Evolutionary conservation across 1,284 basidiomycete species (phyloP).

Genomic region (Pseudomicrostroma phylloplanum): DNA sequence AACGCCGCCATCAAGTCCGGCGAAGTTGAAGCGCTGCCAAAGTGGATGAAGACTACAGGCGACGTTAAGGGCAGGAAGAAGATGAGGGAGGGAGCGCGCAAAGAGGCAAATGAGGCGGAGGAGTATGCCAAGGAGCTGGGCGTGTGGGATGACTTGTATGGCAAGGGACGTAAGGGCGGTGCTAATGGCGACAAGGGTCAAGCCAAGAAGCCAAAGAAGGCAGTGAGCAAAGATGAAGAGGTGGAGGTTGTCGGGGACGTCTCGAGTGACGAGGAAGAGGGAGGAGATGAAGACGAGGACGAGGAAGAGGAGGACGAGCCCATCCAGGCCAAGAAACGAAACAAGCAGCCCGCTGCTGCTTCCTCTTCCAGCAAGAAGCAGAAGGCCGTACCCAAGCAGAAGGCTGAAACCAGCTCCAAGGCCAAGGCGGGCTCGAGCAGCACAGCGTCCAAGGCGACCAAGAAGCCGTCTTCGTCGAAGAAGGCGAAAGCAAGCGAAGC

Average conservation of each 20-base stretch:
- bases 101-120: conserved; percentile 29
- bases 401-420: background rate
- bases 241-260: conserved; percentile 12
- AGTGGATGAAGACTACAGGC: conserved; percentile 24
- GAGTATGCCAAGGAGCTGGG: conserved; percentile 43
- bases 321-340: conserved; percentile 3
- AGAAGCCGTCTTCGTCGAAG: background rate
- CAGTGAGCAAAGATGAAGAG: conserved; percentile 12
- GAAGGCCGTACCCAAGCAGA: background rate
- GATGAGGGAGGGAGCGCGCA: conserved; percentile 22
- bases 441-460: background rate
- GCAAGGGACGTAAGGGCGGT: conserved; percentile 17
- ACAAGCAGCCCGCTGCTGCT: background rate
- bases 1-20: conserved; percentile 27
- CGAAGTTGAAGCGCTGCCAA: conserved; percentile 20
- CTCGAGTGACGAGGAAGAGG: conserved; percentile 7
- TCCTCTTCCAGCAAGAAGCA: background rate
- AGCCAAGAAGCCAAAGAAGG: conserved; percentile 15
- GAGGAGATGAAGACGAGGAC: background rate
- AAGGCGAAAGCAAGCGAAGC: background rate
- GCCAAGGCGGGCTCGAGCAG: background rate
- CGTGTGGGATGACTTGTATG: conserved; percentile 48
- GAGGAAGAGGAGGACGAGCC: conserved; percentile 1
- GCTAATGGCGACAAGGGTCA: conserved; percentile 8
- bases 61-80: conserved; percentile 25